Evolutionary conservation across 371 early-diverging fungal species (phyloP).

Genomic region (Rhizoclosmatium hyalinum): DNA sequence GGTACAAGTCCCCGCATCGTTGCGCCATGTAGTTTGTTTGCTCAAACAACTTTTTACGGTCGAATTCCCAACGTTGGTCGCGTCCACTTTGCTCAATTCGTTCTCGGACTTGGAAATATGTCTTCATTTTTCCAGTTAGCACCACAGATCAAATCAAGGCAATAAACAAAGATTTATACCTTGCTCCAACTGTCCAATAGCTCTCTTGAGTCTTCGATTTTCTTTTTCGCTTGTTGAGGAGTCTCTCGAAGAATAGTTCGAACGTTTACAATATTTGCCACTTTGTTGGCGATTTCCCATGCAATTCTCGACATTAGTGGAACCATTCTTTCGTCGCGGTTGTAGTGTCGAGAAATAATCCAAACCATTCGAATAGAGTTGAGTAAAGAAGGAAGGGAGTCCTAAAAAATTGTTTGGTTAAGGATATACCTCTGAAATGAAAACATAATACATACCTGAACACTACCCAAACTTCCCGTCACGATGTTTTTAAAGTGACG

Average conservation of each 20-base stretch:
- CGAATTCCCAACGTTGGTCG: conserved; percentile 72
- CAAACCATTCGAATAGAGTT: conserved; percentile 71
- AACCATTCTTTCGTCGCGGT: conserved; percentile 69
- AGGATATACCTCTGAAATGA: neutral
- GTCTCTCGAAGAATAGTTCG: conserved; percentile 55
- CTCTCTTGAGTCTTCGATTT: conserved; percentile 57
- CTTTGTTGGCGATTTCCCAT: conserved; percentile 65
- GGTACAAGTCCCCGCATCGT: conserved; percentile 60
- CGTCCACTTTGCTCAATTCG: conserved; percentile 66
- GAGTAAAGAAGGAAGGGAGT: conserved; percentile 60
- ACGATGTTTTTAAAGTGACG: conserved; percentile 66
- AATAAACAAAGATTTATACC: conserved; percentile 21
- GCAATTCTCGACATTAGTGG: conserved; percentile 67
- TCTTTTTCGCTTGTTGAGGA: conserved; percentile 53
- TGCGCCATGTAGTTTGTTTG: conserved; percentile 67
- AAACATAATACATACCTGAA: conserved; percentile 39
- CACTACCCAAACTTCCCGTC: conserved; percentile 52
- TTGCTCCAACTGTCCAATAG: conserved; percentile 61
- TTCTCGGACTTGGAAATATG: conserved; percentile 67
- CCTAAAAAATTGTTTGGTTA: conserved; percentile 34
- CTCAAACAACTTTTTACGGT: conserved; percentile 66
- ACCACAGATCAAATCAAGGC: neutral
- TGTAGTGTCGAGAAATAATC: conserved; percentile 70
- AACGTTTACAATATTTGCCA: conserved; percentile 57
- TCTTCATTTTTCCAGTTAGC: conserved; percentile 25